Conservation (phyloP, 208 protist species). For the Trypanosoma avium region DNA sequence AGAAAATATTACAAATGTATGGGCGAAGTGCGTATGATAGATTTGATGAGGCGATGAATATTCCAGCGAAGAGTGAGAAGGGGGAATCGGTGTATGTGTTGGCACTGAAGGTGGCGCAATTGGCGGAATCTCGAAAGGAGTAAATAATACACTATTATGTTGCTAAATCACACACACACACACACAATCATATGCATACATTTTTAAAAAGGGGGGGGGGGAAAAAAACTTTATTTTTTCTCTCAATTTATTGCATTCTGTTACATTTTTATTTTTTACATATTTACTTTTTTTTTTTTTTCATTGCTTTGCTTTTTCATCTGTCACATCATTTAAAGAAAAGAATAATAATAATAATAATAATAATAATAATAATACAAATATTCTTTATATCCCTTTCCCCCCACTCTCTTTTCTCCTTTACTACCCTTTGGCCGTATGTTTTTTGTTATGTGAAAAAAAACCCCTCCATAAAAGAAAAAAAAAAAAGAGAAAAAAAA, state of each 20-base stretch:
- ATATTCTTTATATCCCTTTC: too few relatives aligned
- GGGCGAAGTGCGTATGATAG: conserved; percentile 27
- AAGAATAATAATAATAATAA: conserved; percentile 6
- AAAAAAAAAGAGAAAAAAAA: too few relatives aligned
- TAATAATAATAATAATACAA: conserved; percentile 5
- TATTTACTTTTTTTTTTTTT: not conserved
- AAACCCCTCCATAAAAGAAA: too few relatives aligned
- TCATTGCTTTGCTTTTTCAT: conserved; percentile 4
- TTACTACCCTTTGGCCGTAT: too few relatives aligned
- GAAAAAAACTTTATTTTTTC: not conserved
- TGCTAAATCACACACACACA: too few relatives aligned
- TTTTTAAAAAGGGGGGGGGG: not conserved
- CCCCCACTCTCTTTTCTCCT: too few relatives aligned
- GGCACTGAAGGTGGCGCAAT: conserved; percentile 25
- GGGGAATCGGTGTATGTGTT: conserved; percentile 28
- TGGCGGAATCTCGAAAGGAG: conserved; percentile 23
- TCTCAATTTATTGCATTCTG: not conserved
- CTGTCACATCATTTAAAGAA: conserved; percentile 6
- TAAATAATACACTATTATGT: not conserved
- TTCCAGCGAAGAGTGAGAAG: conserved; percentile 27
- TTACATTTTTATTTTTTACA: not conserved
- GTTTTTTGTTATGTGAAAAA: too few relatives aligned
- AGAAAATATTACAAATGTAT: conserved; percentile 45
- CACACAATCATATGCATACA: too few relatives aligned
- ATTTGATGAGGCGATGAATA: conserved; percentile 34